phyloP scores from a whole-genome alignment of 2,329 filamentous ascomycete genomes.

The Penicillium sp. region DNA sequence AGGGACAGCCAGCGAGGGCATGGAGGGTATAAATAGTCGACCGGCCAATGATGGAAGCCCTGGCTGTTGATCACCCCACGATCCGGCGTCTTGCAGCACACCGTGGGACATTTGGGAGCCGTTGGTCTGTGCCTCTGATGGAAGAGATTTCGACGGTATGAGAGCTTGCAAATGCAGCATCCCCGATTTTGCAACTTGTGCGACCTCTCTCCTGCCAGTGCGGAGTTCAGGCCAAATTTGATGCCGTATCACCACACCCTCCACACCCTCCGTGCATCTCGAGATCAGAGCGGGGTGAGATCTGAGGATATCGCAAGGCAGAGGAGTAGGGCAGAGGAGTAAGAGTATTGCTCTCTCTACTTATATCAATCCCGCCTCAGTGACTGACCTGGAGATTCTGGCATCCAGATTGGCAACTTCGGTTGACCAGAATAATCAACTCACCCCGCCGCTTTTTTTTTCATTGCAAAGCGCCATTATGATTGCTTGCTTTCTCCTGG shows the following conservation, averaged over 20 bases:
- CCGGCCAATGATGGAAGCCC: conserved; percentile 2
- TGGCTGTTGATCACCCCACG: conserved; percentile 1
- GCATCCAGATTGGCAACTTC: neutral
- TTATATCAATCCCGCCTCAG: neutral
- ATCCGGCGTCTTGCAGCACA: conserved; percentile 2
- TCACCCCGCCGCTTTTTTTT: neutral
- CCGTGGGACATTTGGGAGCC: conserved; percentile 1
- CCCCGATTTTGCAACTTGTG: neutral
- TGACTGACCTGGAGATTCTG: neutral
- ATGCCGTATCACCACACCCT: conserved; percentile 15
- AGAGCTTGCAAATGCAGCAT: neutral
- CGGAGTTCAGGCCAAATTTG: neutral
- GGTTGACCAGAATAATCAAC: neutral
- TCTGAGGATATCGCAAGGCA: neutral
- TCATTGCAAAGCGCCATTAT: conserved; percentile 9
- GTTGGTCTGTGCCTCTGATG: conserved; percentile 7
- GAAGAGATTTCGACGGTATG: neutral
- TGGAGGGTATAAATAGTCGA: conserved; percentile 6
- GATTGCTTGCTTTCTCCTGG: conserved; percentile 25
- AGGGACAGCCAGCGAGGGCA: too few relatives aligned
- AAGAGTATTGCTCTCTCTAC: neutral
- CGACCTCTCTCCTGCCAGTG: neutral
- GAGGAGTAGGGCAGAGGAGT: too few relatives aligned
- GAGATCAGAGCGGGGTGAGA: neutral
- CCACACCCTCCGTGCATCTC: neutral